These are phyloP conservation scores for Pythium aristosporum DNA, from an alignment of 352 stramenopile genomes.

Conservation along the genomic window DNA sequence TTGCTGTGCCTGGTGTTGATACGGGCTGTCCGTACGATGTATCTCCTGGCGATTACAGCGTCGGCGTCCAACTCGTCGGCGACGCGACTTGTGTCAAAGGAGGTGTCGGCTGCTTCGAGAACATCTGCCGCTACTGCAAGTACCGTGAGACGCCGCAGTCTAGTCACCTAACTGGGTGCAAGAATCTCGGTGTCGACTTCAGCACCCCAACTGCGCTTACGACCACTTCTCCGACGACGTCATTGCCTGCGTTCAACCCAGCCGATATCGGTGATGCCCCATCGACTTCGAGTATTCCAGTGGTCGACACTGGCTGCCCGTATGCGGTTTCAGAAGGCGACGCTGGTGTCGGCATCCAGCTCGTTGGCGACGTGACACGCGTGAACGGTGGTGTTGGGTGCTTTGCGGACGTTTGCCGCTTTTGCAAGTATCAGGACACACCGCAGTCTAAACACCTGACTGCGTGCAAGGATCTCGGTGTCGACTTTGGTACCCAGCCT, in stretches of 20 bases:
- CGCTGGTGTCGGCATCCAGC: constrained; percentile 33
- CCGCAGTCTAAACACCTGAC: constrained; percentile 23
- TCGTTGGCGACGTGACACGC: constrained; percentile 32
- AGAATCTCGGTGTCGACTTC: not conserved
- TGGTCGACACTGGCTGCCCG: not conserved
- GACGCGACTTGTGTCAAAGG: constrained; percentile 6
- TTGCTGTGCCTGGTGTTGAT: not conserved
- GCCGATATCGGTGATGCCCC: no score
- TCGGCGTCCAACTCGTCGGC: constrained; percentile 7
- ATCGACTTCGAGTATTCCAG: not conserved
- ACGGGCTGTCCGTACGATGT: constrained; percentile 3
- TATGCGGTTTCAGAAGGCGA: constrained; percentile 23
- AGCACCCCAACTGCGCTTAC: not conserved
- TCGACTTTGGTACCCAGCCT: constrained; percentile 7
- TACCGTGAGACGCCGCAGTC: constrained; percentile 16
- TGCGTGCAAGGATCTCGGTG: constrained; percentile 2
- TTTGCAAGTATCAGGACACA: constrained; percentile 28
- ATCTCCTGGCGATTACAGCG: constrained; percentile 12
- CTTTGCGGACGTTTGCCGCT: constrained; percentile 38
- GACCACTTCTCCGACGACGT: no score
- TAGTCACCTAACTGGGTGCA: constrained; percentile 20
- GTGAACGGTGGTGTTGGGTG: constrained; percentile 37
- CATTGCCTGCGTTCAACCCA: not conserved
- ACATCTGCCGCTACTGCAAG: constrained; percentile 19
- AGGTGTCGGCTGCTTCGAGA: constrained; percentile 15